phyloP scores from a whole-genome alignment of 2,329 filamentous ascomycete species.

The Fusarium begoniae region DNA sequence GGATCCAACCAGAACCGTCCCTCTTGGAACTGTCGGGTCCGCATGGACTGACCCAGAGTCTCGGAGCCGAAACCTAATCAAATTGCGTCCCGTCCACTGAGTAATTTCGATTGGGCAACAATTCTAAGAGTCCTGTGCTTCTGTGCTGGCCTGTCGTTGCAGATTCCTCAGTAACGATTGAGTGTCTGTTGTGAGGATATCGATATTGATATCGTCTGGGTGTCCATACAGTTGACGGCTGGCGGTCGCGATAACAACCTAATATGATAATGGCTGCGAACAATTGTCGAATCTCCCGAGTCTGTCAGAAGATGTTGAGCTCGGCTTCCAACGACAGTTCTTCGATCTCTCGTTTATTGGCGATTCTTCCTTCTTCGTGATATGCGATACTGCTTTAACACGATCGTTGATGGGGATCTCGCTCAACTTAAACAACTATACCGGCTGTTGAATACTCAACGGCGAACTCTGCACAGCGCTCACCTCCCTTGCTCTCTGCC shows the following conservation, averaged over 20 bases:
- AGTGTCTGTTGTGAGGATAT: background rate
- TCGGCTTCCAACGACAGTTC: background rate
- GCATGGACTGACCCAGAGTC: conserved; percentile 11
- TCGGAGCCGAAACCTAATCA: conserved; percentile 19
- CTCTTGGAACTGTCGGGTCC: conserved; percentile 5
- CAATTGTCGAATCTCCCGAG: background rate
- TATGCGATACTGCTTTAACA: conserved; percentile 1
- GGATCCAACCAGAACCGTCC: conserved; percentile 19
- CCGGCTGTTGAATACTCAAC: conserved; percentile 6
- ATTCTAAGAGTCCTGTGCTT: background rate
- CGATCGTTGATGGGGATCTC: conserved; percentile 24
- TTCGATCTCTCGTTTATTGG: background rate
- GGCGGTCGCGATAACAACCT: background rate
- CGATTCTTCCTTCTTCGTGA: conserved; percentile 5
- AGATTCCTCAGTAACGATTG: background rate
- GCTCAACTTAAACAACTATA: conserved; percentile 35
- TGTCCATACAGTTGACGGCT: background rate
- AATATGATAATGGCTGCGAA: background rate
- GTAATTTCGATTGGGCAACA: background rate
- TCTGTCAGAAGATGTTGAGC: background rate
- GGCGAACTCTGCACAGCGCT: conserved; percentile 18
- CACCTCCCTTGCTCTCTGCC: conserved; percentile 28
- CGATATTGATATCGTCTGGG: background rate
- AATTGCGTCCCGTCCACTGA: background rate
- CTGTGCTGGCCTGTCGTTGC: background rate